These are phyloP conservation scores for Rugiboletus extremiorientalis DNA, from an alignment of 1,284 basidiomycete species.

Conservation along the genomic window DNA sequence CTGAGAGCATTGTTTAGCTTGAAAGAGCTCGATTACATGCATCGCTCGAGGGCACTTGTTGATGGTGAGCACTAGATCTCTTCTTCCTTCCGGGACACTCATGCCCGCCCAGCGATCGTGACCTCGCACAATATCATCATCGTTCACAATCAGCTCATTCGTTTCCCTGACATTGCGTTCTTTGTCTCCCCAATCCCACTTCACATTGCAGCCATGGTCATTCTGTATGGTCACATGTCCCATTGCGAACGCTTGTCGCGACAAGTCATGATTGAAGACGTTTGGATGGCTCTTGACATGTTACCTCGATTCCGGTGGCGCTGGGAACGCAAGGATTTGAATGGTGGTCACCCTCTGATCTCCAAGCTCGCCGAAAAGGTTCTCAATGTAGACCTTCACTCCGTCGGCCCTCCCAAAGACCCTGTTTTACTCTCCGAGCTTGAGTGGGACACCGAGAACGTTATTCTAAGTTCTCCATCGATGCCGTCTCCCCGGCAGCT, in stretches of 20 bases:
- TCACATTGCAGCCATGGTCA: constrained; percentile 85
- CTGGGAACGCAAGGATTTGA: constrained; percentile 79
- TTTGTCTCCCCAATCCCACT: constrained; percentile 83
- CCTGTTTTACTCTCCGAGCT: constrained; percentile 63
- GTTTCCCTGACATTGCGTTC: constrained; percentile 79
- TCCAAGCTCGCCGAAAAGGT: constrained; percentile 76
- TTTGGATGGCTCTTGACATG: constrained; percentile 82
- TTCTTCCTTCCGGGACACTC: background rate
- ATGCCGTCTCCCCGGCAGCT: constrained; percentile 28
- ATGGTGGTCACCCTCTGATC: constrained; percentile 77
- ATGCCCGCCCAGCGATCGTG: constrained; percentile 57
- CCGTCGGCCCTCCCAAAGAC: constrained; percentile 54
- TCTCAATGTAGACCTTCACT: constrained; percentile 63
- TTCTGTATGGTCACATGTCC: constrained; percentile 80
- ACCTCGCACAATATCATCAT: constrained; percentile 83
- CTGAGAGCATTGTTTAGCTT: constrained; percentile 74
- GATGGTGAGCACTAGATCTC: constrained; percentile 54
- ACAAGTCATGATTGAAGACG: constrained; percentile 69
- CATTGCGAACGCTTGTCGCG: constrained; percentile 63
- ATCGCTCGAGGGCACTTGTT: constrained; percentile 65
- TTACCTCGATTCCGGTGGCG: constrained; percentile 83
- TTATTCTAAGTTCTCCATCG: constrained; percentile 33
- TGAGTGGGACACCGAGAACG: constrained; percentile 61
- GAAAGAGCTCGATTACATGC: constrained; percentile 61
- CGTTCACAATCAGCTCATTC: constrained; percentile 75